Evolutionary conservation across 2,329 filamentous ascomycete genomes (phyloP).

Genomic region (Didymella exigua): DNA sequence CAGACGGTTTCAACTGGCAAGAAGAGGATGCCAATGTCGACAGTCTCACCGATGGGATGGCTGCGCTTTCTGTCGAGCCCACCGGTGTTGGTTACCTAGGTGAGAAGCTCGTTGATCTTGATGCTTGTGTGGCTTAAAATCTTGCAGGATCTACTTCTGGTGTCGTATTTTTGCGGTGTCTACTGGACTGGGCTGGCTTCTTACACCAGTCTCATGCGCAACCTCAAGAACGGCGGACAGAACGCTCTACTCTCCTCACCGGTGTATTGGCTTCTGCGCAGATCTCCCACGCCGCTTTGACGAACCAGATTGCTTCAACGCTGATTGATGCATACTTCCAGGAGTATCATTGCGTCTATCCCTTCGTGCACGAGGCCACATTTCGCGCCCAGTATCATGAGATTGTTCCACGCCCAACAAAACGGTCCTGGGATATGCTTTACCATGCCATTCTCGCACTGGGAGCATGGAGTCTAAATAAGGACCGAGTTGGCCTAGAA

Average conservation of each 20-base stretch:
- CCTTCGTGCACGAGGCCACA: constrained; percentile 34
- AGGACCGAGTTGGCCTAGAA: constrained; percentile 30
- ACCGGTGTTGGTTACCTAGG: constrained; percentile 35
- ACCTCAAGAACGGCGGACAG: constrained; percentile 9
- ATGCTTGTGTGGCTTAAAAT: neutral
- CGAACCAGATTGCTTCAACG: constrained; percentile 27
- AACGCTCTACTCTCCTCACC: constrained; percentile 21
- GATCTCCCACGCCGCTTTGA: constrained; percentile 30
- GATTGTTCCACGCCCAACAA: constrained; percentile 29
- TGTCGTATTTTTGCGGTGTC: constrained; percentile 32
- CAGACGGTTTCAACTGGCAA: constrained; percentile 36
- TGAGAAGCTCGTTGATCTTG: neutral
- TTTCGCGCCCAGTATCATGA: constrained; percentile 37
- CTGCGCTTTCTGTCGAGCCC: constrained; percentile 34
- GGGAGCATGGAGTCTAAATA: constrained; percentile 32
- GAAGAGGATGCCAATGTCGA: constrained; percentile 29
- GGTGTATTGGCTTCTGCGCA: constrained; percentile 28
- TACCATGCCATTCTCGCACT: constrained; percentile 32
- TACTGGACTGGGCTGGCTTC: constrained; percentile 36
- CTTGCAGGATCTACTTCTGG: constrained; percentile 30
- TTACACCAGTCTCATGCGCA: constrained; percentile 29
- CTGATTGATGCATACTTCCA: constrained; percentile 34
- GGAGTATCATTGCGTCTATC: constrained; percentile 33
- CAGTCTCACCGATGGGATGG: constrained; percentile 35
- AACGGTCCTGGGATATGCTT: constrained; percentile 33